phyloP scores from a whole-genome alignment of 208 protist species.

The Tetramitus jugosus region DNA sequence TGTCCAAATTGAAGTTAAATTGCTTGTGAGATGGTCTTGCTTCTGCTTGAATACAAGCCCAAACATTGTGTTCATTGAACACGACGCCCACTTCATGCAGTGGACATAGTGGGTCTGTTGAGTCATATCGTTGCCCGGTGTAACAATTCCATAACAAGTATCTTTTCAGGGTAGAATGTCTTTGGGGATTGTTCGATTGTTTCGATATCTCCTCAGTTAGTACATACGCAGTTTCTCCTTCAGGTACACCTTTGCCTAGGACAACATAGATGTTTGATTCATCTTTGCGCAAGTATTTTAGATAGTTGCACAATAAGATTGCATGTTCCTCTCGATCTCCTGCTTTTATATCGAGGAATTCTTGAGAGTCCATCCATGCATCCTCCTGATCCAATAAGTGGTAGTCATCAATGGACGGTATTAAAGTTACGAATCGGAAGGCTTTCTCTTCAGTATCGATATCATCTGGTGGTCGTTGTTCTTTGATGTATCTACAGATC shows the following conservation, averaged over 20 bases:
- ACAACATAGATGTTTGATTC: constrained; percentile 34
- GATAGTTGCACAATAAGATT: constrained; percentile 39
- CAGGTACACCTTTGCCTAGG: constrained; percentile 29
- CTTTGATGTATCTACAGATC: constrained; percentile 32
- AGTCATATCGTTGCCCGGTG: constrained; percentile 8
- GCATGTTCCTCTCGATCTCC: constrained; percentile 42
- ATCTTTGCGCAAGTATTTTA: constrained; percentile 23
- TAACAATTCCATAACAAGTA: constrained; percentile 20
- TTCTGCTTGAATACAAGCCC: constrained; percentile 29
- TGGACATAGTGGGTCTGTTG: constrained; percentile 23
- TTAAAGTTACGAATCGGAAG: constrained; percentile 27
- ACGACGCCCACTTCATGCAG: constrained; percentile 26
- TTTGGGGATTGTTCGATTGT: too few relatives aligned
- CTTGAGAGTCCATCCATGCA: constrained; percentile 30
- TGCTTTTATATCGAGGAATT: constrained; percentile 32
- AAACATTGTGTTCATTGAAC: constrained; percentile 33
- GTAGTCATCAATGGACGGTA: constrained; percentile 32
- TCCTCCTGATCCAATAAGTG: not conserved
- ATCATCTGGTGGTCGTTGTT: constrained; percentile 25
- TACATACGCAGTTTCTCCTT: constrained; percentile 31
- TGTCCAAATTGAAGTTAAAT: constrained; percentile 26
- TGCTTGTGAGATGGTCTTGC: constrained; percentile 16
- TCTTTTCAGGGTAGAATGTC: not conserved
- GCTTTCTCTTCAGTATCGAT: not conserved
- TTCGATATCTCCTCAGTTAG: constrained; percentile 23